These are phyloP conservation scores for Diaporthe aspalathi DNA, from an alignment of 2,329 filamentous ascomycete species.

Conservation along the genomic window DNA sequence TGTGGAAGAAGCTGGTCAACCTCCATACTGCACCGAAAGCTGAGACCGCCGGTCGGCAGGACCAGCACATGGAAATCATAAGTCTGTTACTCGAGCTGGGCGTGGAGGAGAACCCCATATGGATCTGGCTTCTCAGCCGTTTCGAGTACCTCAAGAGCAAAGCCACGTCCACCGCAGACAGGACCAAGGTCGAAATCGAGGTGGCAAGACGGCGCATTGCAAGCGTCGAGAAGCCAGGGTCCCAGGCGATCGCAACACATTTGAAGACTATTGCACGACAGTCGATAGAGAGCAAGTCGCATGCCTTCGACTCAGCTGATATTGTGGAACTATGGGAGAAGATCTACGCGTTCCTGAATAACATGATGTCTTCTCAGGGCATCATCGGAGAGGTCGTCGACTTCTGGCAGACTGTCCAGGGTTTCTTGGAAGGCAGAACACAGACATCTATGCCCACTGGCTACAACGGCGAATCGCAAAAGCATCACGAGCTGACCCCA, in stretches of 20 bases:
- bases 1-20: conserved; percentile 84
- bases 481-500: conserved; percentile 82
- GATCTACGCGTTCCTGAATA: conserved; percentile 78
- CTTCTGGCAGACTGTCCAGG: conserved; percentile 92
- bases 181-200: conserved; percentile 92
- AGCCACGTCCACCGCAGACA: conserved; percentile 82
- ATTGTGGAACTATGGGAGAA: conserved; percentile 95
- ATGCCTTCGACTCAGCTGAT: conserved; percentile 80
- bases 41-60: conserved; percentile 70
- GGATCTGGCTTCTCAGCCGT: conserved; percentile 91
- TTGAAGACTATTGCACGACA: conserved; percentile 79
- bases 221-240: conserved; percentile 75
- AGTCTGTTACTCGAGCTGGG: conserved; percentile 90
- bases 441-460: conserved; percentile 84
- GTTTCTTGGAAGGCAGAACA: conserved; percentile 87
- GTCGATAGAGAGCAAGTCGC: conserved; percentile 68
- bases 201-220: conserved; percentile 86
- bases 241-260: conserved; percentile 78
- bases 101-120: conserved; percentile 95
- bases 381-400: conserved; percentile 90
- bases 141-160: conserved; percentile 91
- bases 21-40: conserved; percentile 69
- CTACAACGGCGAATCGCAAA: conserved; percentile 82
- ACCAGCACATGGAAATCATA: conserved; percentile 92
- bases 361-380: conserved; percentile 81